Evolutionary conservation across 495 filamentous ascomycete species (phyloP).

Genomic region (Penicillium waksmanii): DNA sequence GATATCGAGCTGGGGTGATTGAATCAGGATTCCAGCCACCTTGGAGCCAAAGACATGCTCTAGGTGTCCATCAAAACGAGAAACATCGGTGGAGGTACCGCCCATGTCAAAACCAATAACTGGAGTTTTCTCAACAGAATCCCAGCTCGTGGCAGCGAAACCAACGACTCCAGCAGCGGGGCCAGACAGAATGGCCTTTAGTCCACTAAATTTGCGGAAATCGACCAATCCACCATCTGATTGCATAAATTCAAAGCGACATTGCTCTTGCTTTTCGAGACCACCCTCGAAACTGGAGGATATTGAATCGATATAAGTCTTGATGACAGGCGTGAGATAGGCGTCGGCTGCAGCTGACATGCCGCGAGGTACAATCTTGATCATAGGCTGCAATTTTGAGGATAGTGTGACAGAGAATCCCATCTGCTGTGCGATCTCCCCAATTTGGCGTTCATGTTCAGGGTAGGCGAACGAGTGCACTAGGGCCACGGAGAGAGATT

Average conservation of each 20-base stretch:
- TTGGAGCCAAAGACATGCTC: conserved; percentile 98
- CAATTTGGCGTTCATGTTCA: conserved; percentile 54
- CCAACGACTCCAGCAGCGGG: conserved; percentile 79
- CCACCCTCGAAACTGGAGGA: conserved; percentile 62
- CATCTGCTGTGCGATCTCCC: conserved; percentile 52
- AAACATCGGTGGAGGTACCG: conserved; percentile 94
- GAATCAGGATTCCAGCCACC: conserved; percentile 92
- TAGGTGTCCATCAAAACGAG: conserved; percentile 87
- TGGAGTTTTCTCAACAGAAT: conserved; percentile 80
- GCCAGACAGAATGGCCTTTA: conserved; percentile 62
- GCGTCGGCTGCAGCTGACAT: conserved; percentile 95
- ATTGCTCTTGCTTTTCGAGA: conserved; percentile 50
- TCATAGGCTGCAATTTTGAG: conserved; percentile 84
- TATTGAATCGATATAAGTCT: conserved; percentile 93
- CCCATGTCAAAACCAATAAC: conserved; percentile 98
- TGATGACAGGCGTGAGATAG: conserved; percentile 93
- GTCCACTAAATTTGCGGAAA: conserved; percentile 59
- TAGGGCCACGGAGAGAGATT: conserved; percentile 56
- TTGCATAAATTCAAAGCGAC: conserved; percentile 58
- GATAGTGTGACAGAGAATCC: conserved; percentile 61
- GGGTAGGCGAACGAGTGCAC: conserved; percentile 60
- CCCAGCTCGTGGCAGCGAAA: conserved; percentile 92
- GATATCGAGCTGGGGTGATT: conserved; percentile 94
- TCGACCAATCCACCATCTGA: conserved; percentile 61
- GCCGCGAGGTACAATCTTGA: conserved; percentile 70